Base-by-base conservation (phyloP, 164 flowering plant genomes). In the Berberis thunbergii region DNA sequence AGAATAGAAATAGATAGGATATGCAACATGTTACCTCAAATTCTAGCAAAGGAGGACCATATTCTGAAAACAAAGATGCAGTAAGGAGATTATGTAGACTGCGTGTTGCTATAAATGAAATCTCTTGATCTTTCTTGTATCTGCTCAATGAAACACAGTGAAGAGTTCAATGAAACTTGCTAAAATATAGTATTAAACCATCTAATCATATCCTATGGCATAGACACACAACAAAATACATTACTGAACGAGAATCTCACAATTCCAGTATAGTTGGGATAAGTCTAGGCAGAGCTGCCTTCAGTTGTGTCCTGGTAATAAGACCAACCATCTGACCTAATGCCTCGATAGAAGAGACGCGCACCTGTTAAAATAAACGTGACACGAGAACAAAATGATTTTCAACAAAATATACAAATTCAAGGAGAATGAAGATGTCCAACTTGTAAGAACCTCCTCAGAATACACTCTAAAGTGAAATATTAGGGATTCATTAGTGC, bases 321-420 rank as follows among this genome's bases (percentile, higher is more conserved):
- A 91, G 90, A 72, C 96, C 88, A 79, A 91, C 96, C 97, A 94
- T 89, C 77, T 94, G 97, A 58, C 96, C 96, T 68, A 94, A 71
- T 60, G 99, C 99, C 71, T 94, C 99, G 54, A 89, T 86, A 61
- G 97, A 70, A 53, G 96, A 70, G 68, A 72, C 67, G 41, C 97
- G 91, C 1, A 89, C 96, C 98, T 93, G 67, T 48, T 62, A 38
- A 59, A 62, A 9, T 48, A 55, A 70, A 72, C 63, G 59, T 64
- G 46, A 13, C 56, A 68, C 50, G 46, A 64, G 49, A 68, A 2
- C 7, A 41, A 48, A 63, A 26, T 12, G 26, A 4, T 38, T 48
- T 9, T 13, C 7, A 53, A 43, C 26, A 50, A 48, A 26, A 26
- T 56, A 7, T 39, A 57, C n/a, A 42, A 57, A 2, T 3, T 6